A percentile compares a stretch with the other conserved stretches of the same genome.
Conservation (phyloP, 257 asterid genomes). For the Solanum chmielewskii region DNA sequence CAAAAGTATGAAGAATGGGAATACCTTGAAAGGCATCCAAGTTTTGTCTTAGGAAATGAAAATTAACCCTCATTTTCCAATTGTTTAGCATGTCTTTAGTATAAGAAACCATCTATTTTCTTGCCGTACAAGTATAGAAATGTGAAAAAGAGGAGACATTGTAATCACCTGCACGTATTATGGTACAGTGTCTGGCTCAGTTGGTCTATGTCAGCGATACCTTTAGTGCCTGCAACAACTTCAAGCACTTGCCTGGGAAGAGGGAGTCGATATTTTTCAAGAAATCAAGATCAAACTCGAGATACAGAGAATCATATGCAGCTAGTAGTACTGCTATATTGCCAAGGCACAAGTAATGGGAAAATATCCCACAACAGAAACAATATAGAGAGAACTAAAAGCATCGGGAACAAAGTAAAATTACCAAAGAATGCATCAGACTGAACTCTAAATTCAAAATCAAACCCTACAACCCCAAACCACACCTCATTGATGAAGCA, state of each 20-base stretch:
- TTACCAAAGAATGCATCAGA: neutral
- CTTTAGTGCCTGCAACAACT: conserved; percentile 89
- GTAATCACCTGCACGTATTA: conserved; percentile 72
- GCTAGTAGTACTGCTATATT: neutral
- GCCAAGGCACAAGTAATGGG: neutral
- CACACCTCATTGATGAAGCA: neutral
- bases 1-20: neutral
- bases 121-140: neutral
- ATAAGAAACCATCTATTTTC: neutral
- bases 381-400: neutral
- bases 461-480: neutral
- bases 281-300: neutral
- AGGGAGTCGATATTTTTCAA: neutral
- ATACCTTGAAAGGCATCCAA: neutral
- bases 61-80: neutral
- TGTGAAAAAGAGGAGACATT: neutral
- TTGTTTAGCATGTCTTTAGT: neutral
- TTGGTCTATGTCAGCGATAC: conserved; percentile 54
- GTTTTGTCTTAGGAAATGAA: neutral
- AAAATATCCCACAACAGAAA: neutral
- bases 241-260: conserved; percentile 81
- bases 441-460: neutral
- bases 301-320: neutral
- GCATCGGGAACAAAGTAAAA: neutral
- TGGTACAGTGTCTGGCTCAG: conserved; percentile 71